Evolutionary conservation across 192 early-diverging fungal genomes (phyloP), one percentile per base, ranked within the genome.

Genomic region (Jimgerdemannia lactiflua): DNA sequence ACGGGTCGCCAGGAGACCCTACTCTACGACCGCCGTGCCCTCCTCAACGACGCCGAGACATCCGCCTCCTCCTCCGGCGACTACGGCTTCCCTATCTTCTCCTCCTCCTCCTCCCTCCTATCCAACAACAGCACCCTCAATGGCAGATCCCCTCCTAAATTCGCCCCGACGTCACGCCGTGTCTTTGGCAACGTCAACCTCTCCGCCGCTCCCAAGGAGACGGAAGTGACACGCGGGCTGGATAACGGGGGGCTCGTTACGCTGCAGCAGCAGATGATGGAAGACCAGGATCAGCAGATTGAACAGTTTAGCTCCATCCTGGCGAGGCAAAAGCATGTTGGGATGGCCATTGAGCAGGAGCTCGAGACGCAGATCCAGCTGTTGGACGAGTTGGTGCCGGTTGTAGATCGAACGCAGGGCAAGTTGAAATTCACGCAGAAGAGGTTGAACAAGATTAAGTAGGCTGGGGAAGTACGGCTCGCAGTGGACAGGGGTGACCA

Each of bases 281-380:
- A 83, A 20, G 87, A 92, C 71, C 97, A 99, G 75, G 97, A 99
- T 74, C 77, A 81, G 40, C 86, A 89, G 71, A 89, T 96, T 4
- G 87, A 91, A 7, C 86, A 91, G n/a, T 89, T 99, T 43, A 89
- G 89, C 40, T 74, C 86, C 18, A 91, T 97, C 39, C 75, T 99
- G 71, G 83, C 85, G 64, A 86, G 96, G 64, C 97, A 99, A 78
- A 89, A 90, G 74, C 89, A 97, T 74, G 88, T 99, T 81, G 96
- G 96, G 17, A 67, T 90, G 70, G 88, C 92, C 17, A 98, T 99
- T 71, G 91, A 92, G 20, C 79, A 95, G 19, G 97, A 99, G 81
- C 84, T 99, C 43, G 96, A 98, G 69, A 80, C 90, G 75, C 97
- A 99, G 76, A 99, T 94, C 84, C 89, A 92, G 76, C 67, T 98